A percentile compares a stretch with the other conserved stretches of the same genome.
Evolutionary conservation across 176 grass and related monocot species (phyloP).

Genomic region (Oryza punctata): DNA sequence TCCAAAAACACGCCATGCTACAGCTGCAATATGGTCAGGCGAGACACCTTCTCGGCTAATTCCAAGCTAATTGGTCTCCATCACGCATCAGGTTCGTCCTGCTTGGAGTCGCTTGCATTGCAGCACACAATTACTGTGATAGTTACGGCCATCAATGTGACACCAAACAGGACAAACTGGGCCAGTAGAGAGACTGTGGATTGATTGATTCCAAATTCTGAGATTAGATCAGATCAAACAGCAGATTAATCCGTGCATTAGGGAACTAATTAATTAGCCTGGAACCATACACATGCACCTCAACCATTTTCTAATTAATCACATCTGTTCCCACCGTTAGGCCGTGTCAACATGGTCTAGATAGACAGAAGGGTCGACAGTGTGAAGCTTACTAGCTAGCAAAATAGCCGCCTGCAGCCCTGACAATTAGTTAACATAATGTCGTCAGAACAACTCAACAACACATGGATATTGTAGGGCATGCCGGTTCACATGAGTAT

Average conservation of each 20-base stretch:
- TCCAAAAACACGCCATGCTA: background rate
- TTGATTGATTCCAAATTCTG: background rate
- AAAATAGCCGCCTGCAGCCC: too few relatives aligned
- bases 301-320: background rate
- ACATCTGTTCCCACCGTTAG: too few relatives aligned
- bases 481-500: too few relatives aligned
- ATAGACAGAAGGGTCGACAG: too few relatives aligned
- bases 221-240: background rate
- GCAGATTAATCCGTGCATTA: background rate
- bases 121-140: background rate
- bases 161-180: background rate
- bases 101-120: background rate
- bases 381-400: too few relatives aligned
- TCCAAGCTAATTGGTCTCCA: background rate
- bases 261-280: background rate
- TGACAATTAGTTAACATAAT: background rate
- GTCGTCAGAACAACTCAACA: too few relatives aligned
- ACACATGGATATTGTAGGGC: too few relatives aligned
- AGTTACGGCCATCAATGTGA: background rate
- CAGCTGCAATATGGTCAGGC: too few relatives aligned
- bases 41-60: background rate
- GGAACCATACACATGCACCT: background rate
- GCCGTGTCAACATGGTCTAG: background rate
- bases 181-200: background rate
- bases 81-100: background rate